phyloP scores from a whole-genome alignment of 768 basidiomycete species.

The Mycena galericulata region DNA sequence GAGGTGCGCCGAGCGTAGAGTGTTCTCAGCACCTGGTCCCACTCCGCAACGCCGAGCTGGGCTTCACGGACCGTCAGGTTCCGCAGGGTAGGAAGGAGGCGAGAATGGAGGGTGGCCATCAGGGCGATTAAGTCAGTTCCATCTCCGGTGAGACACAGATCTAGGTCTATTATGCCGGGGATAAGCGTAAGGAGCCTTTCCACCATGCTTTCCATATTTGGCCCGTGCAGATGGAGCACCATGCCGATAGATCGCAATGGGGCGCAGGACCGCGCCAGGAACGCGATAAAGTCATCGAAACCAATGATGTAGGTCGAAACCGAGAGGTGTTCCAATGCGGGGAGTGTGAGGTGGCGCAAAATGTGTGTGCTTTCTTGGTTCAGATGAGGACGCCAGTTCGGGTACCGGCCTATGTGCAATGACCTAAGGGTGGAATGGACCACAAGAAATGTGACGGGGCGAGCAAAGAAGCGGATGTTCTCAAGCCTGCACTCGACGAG shows the following conservation, averaged over 20 bases:
- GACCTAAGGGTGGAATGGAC: neutral
- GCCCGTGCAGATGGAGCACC: no score
- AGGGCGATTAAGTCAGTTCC: neutral
- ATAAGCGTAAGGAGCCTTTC: neutral
- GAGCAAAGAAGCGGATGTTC: neutral
- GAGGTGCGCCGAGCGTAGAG: neutral
- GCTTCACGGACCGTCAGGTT: neutral
- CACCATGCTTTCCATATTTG: neutral
- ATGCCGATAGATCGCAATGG: neutral
- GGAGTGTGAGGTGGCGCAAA: neutral
- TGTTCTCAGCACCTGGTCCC: neutral
- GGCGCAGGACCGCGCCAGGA: constrained; percentile 2
- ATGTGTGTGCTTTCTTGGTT: neutral
- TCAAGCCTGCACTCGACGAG: neutral
- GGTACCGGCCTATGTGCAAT: neutral
- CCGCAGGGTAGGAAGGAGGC: constrained; percentile 3
- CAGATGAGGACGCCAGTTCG: no score
- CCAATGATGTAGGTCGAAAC: neutral
- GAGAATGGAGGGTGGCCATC: neutral
- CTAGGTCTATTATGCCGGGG: neutral
- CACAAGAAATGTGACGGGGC: neutral
- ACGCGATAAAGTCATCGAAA: neutral
- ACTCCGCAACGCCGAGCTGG: neutral
- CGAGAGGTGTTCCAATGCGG: neutral
- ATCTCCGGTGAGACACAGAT: no score